Percentiles rank a stretch among this genome's conserved stretches.
Evolutionary conservation across 441 rosid genomes (phyloP).

Genomic region (Populus hybrid): DNA sequence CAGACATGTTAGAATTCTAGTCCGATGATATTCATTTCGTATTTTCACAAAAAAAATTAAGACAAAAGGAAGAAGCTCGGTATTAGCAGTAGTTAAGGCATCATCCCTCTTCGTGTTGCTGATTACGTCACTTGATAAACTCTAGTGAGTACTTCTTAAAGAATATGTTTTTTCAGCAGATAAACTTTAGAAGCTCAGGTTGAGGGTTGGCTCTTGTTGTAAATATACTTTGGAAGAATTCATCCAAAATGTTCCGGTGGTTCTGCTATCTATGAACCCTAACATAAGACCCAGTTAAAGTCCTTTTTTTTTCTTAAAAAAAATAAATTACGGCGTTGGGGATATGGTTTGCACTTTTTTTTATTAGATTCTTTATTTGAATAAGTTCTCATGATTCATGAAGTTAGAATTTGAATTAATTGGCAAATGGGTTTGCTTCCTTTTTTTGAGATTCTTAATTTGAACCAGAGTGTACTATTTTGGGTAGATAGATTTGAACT

Average conservation of each 20-base stretch:
- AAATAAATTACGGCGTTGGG: too few relatives aligned
- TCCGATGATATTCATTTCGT: neutral
- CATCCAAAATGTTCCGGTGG: neutral
- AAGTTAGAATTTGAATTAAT: neutral
- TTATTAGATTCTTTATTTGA: neutral
- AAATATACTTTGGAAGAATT: neutral
- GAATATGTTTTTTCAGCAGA: neutral
- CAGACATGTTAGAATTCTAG: neutral
- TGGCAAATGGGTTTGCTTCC: conserved; percentile 6
- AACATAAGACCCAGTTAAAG: conserved; percentile 1
- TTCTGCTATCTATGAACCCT: neutral
- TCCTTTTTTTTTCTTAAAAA: neutral
- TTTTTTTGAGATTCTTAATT: conserved; percentile 26
- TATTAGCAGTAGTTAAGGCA: neutral
- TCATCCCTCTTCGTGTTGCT: neutral
- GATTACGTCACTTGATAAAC: neutral
- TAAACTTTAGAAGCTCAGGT: neutral
- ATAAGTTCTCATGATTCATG: neutral
- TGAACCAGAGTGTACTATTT: conserved; percentile 9
- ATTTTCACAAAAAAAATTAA: neutral
- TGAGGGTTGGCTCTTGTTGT: neutral
- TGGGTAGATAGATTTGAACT: conserved; percentile 20
- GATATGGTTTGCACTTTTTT: neutral
- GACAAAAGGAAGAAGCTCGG: neutral
- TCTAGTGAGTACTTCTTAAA: neutral